These are phyloP conservation scores for Tolypocladium capitatum DNA, from an alignment of 2,329 filamentous ascomycete species.

Conservation along the genomic window DNA sequence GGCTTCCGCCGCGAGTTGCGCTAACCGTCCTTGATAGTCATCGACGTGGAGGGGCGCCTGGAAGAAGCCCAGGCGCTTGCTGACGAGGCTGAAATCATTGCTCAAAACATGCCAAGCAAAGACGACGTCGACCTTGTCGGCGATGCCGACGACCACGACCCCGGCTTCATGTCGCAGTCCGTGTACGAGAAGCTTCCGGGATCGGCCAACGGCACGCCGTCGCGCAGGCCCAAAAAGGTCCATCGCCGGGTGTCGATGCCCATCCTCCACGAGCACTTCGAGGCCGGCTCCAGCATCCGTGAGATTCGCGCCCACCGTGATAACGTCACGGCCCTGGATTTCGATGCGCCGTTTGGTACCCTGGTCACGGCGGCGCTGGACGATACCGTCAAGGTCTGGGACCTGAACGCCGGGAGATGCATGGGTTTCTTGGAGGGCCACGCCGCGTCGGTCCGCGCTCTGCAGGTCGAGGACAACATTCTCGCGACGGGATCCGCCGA, in stretches of 20 bases:
- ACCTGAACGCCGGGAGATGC: conserved; percentile 83
- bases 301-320: conserved; percentile 84
- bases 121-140: conserved; percentile 40
- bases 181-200: conserved; percentile 85
- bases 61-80: conserved; percentile 47
- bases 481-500: conserved; percentile 91
- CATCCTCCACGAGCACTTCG: conserved; percentile 88
- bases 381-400: conserved; percentile 92
- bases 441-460: conserved; percentile 77
- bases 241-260: conserved; percentile 75
- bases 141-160: conserved; percentile 33
- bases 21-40: conserved; percentile 34
- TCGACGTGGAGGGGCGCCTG: conserved; percentile 47
- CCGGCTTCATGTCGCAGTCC: conserved; percentile 88
- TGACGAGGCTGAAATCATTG: conserved; percentile 45
- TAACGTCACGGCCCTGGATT: conserved; percentile 79
- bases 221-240: conserved; percentile 36
- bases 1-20: background rate
- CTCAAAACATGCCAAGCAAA: conserved; percentile 35
- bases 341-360: conserved; percentile 93
- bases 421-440: conserved; percentile 88
- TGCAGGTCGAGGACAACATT: conserved; percentile 93
- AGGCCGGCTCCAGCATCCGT: conserved; percentile 75
- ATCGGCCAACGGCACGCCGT: conserved; percentile 33
- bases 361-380: conserved; percentile 87